Percentiles rank a stretch among this genome's conserved stretches.
phyloP scores from a whole-genome alignment of 352 stramenopile genomes.

The Phytophthora rubi region DNA sequence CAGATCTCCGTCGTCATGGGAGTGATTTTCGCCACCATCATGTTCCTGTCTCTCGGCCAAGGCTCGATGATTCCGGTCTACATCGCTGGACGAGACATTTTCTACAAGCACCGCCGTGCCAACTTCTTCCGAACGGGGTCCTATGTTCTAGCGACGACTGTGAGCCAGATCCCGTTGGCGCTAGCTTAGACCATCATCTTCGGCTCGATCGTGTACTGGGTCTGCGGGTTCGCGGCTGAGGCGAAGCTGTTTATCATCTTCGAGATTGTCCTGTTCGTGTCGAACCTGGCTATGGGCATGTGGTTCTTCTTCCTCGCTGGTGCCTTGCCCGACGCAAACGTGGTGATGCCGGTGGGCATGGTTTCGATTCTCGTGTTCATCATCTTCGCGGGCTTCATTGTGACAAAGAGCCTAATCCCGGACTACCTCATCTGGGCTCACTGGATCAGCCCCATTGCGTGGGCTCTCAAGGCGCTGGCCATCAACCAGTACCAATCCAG shows the following conservation, averaged over 20 bases:
- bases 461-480: constrained; percentile 18
- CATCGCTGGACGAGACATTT: constrained; percentile 36
- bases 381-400: constrained; percentile 5
- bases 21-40: constrained; percentile 67
- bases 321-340: neutral
- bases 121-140: constrained; percentile 39
- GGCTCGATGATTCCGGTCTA: constrained; percentile 32
- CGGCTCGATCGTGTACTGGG: constrained; percentile 82
- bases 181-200: constrained; percentile 67
- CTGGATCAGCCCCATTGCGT: constrained; percentile 40
- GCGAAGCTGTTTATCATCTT: constrained; percentile 45
- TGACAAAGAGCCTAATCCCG: constrained; percentile 1
- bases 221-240: constrained; percentile 60
- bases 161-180: constrained; percentile 10
- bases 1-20: constrained; percentile 46
- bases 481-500: constrained; percentile 37
- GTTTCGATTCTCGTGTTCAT: constrained; percentile 2
- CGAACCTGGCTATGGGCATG: constrained; percentile 26
- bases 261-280: constrained; percentile 43
- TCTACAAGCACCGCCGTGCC: constrained; percentile 81
- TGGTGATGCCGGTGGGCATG: constrained; percentile 6
- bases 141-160: constrained; percentile 4
- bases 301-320: constrained; percentile 18
- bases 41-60: constrained; percentile 65
- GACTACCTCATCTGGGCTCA: constrained; percentile 7